Evolutionary conservation across 352 stramenopile species (phyloP).

Genomic region (Phytophthora podocarpi): DNA sequence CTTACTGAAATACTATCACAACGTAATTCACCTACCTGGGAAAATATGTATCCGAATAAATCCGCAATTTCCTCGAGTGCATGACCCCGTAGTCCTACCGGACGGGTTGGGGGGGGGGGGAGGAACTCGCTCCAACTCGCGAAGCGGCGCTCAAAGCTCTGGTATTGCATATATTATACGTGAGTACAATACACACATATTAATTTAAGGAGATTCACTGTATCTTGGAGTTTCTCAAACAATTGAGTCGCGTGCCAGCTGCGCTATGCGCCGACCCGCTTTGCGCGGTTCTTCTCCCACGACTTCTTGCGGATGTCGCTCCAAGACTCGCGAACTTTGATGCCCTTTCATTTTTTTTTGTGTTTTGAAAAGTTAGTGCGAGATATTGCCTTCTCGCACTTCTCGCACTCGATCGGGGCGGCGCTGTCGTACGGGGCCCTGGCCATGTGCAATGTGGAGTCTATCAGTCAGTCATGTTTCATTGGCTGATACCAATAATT

Average conservation of each 20-base stretch:
- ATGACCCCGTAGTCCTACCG: background rate
- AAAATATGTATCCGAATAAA: background rate
- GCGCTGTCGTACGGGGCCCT: background rate
- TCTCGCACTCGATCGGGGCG: background rate
- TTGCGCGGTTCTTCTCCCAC: background rate
- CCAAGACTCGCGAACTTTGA: background rate
- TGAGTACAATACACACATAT: background rate
- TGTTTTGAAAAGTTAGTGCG: too few relatives aligned
- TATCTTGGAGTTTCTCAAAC: background rate
- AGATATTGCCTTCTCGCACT: background rate
- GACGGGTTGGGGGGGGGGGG: background rate
- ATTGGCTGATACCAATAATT: background rate
- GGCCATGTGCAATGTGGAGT: background rate
- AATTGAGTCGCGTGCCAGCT: background rate
- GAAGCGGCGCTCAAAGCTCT: background rate
- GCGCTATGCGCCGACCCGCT: background rate
- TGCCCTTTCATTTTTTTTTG: slow-evolving; percentile 1
- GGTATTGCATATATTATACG: background rate
- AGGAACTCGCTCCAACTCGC: background rate
- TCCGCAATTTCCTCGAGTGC: background rate
- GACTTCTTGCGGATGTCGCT: background rate
- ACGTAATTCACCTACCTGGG: background rate
- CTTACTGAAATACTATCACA: too few relatives aligned
- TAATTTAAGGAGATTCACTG: too few relatives aligned
- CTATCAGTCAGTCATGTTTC: too few relatives aligned